phyloP scores from a whole-genome alignment of 768 basidiomycete species.

The Tulasnella sp. region DNA sequence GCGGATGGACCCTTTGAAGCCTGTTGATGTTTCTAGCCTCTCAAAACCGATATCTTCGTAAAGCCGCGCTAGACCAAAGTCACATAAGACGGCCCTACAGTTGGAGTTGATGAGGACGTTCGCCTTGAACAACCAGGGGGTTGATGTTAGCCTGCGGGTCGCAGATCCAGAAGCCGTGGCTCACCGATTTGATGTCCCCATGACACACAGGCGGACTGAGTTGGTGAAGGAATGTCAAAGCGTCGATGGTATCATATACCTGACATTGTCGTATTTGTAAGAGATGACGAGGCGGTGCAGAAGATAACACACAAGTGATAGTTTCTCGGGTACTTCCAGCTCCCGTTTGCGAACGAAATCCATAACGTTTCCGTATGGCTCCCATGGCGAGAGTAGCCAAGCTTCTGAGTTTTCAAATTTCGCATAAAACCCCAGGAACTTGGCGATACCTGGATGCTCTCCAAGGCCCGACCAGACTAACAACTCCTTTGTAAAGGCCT shows the following conservation, averaged over 20 bases:
- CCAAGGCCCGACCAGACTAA: too few relatives aligned
- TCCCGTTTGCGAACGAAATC: not conserved
- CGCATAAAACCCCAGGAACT: too few relatives aligned
- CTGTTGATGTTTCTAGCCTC: not conserved
- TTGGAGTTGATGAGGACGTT: not conserved
- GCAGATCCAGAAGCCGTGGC: too few relatives aligned
- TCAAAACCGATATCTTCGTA: not conserved
- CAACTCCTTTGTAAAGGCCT: too few relatives aligned
- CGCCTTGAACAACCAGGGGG: not conserved
- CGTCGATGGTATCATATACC: not conserved
- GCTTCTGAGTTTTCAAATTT: too few relatives aligned
- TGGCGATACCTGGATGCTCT: too few relatives aligned
- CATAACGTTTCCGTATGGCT: not conserved
- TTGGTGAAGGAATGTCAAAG: not conserved
- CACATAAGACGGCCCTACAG: not conserved
- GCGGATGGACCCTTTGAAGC: conserved; percentile 15
- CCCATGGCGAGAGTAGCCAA: not conserved
- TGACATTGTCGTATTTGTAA: too few relatives aligned
- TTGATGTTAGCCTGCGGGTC: too few relatives aligned
- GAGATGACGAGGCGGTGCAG: too few relatives aligned
- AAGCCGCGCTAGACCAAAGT: conserved; percentile 1
- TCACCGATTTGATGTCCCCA: not conserved
- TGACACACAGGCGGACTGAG: not conserved
- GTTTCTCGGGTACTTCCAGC: not conserved
- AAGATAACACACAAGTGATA: not conserved